A percentile compares a stretch with the other conserved stretches of the same genome.
Evolutionary conservation across 768 basidiomycete genomes (phyloP).

Genomic region (Amanita fuliginea): DNA sequence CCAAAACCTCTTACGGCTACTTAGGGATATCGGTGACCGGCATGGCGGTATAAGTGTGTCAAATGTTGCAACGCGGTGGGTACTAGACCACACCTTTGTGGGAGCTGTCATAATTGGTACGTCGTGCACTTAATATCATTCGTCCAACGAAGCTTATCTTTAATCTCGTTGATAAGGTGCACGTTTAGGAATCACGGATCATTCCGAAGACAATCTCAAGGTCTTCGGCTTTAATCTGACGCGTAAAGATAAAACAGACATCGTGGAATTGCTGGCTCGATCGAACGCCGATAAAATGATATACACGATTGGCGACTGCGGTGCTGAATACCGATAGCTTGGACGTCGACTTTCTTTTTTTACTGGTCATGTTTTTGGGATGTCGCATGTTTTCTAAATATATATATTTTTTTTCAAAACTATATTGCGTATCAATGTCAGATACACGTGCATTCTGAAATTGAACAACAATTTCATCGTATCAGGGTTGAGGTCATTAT

Average conservation of each 20-base stretch:
- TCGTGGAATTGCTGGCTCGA: slow-evolving; percentile 48
- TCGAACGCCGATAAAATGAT: slow-evolving; percentile 59
- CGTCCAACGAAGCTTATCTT: not conserved
- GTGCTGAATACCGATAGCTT: slow-evolving; percentile 63
- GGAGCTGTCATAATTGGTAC: slow-evolving; percentile 73
- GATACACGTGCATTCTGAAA: too few species aligned
- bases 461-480: too few species aligned
- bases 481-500: too few species aligned
- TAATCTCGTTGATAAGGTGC: slow-evolving; percentile 35
- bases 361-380: too few species aligned
- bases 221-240: slow-evolving; percentile 51
- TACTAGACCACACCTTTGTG: slow-evolving; percentile 66
- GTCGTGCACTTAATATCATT: slow-evolving; percentile 3
- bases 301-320: slow-evolving; percentile 69
- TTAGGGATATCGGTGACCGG: slow-evolving; percentile 56
- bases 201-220: slow-evolving; percentile 54
- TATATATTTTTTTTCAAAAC: too few species aligned
- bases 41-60: slow-evolving; percentile 60
- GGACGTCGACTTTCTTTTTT: not conserved
- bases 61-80: slow-evolving; percentile 76
- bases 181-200: slow-evolving; percentile 66
- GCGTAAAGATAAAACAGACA: slow-evolving; percentile 44
- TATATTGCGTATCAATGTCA: too few species aligned
- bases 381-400: too few species aligned
- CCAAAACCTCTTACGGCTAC: slow-evolving; percentile 47